Evolutionary conservation across 2,329 filamentous ascomycete genomes (phyloP).

Genomic region (Lasiodiplodia sp.): DNA sequence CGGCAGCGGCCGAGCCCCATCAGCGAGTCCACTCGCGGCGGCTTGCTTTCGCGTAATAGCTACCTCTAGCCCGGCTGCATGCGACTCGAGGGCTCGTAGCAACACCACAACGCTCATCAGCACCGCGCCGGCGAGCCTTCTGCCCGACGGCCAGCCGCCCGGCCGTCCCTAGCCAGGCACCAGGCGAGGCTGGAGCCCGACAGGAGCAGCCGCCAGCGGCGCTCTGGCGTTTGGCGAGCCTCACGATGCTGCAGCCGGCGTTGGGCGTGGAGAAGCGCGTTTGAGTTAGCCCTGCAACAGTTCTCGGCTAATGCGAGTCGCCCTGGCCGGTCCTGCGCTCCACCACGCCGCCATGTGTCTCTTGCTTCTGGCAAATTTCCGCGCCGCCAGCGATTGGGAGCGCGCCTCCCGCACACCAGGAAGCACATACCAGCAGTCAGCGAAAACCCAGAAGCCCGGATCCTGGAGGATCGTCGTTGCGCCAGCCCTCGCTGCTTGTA

Average conservation of each 20-base stretch:
- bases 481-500: constrained; percentile 10
- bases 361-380: constrained; percentile 27
- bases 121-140: background rate
- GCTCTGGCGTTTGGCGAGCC: constrained; percentile 12
- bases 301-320: constrained; percentile 19
- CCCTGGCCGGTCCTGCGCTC: constrained; percentile 1
- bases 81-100: constrained; percentile 22
- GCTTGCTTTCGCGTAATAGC: constrained; percentile 24
- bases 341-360: constrained; percentile 10
- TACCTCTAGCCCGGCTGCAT: constrained; percentile 15
- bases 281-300: constrained; percentile 14
- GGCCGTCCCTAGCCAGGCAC: background rate
- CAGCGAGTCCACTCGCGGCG: background rate
- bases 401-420: constrained; percentile 15
- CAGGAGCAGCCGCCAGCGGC: background rate
- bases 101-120: background rate
- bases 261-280: constrained; percentile 20
- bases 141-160: constrained; percentile 2
- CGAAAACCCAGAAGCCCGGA: constrained; percentile 20
- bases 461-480: constrained; percentile 28
- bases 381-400: constrained; percentile 4
- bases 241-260: constrained; percentile 4
- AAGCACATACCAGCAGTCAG: constrained; percentile 5
- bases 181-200: background rate
- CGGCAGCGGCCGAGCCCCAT: constrained; percentile 12